Evolutionary conservation across 148 eudicot species (phyloP), one percentile per base, ranked within the genome.

Genomic region (Fagopyrum esculentum): DNA sequence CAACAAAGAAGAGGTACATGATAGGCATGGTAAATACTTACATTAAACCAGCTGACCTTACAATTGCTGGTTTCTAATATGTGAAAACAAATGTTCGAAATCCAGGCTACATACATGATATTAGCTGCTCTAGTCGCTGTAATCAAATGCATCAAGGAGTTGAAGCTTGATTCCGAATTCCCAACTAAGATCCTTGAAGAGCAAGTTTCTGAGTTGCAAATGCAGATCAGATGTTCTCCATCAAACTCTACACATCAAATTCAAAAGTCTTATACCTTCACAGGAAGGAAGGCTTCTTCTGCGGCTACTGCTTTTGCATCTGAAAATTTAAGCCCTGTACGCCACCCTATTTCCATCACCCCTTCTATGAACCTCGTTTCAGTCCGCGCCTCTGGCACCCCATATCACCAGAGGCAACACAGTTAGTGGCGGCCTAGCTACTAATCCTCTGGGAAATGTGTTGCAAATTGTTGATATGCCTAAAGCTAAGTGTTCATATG

Each of bases 141-240:
- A 17, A 77, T 82, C 69, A 75, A 6, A 73, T 80, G 84, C 82
- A 83, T 85, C 16, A 47, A 55, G 10, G 61, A 77, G 43, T 72
- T 64, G 57, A 59, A 56, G 9, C 82, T 85, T 17, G 79, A 81
- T 16, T 72, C 81, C 26, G 71, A 81, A 12, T 85, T 77, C 78
- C 66, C 78, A 0, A 46, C 81, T 45, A 70, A 59, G 72, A 35
- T 19, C 26, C 82, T 81, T 70, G 73, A 79, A 73, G 26, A 59
- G 43, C 72, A 12, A 29, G 66, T 83, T 60, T 35, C 48, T 45
- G 73, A 77, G 57, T 66, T 66, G 15, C 71, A 66, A 43, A 66
- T 17, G 71, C 19, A 35, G 71, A 66, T 45, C 45, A 15, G 30
- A 40, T 66, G 71, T 43, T 35, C 5, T 2, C 45, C 71, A 43